Conservation (phyloP, 164 flowering plant genomes). For the Cinnamomum micranthum region DNA sequence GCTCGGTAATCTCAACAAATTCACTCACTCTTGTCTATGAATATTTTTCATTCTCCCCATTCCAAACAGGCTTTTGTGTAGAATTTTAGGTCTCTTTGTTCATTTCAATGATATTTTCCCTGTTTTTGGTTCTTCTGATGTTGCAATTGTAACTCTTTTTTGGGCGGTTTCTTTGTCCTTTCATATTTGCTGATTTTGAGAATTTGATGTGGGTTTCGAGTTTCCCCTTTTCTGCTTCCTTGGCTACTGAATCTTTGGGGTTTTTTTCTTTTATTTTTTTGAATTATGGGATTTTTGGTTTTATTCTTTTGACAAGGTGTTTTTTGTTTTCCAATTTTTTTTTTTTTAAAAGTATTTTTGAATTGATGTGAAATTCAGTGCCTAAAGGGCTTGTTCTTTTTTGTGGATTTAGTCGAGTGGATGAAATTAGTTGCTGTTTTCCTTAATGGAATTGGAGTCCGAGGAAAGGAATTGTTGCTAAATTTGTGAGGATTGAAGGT, state of each 20-base stretch:
- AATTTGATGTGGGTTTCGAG: not conserved
- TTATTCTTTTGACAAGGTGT: not conserved
- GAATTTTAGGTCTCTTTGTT: not conserved
- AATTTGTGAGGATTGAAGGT: not conserved
- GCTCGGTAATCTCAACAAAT: conserved; percentile 11
- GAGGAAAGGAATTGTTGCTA: not conserved
- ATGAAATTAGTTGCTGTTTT: not conserved
- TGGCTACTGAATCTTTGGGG: too few relatives aligned
- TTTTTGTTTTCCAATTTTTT: not conserved
- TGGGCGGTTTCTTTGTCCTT: not conserved
- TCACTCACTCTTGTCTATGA: not conserved
- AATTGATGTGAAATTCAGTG: not conserved
- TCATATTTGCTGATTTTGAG: not conserved
- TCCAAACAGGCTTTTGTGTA: not conserved
- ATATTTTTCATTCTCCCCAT: not conserved
- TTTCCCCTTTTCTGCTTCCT: not conserved
- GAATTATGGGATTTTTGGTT: not conserved
- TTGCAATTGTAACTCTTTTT: not conserved
- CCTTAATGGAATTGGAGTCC: not conserved
- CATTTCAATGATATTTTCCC: too few relatives aligned
- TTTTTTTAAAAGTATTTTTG: not conserved
- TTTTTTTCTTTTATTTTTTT: not conserved
- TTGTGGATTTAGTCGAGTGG: not conserved
- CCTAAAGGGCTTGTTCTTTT: not conserved
- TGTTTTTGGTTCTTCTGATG: not conserved